Base-by-base conservation (phyloP, 345 rosid genomes). In the Hibiscus syriacus region DNA sequence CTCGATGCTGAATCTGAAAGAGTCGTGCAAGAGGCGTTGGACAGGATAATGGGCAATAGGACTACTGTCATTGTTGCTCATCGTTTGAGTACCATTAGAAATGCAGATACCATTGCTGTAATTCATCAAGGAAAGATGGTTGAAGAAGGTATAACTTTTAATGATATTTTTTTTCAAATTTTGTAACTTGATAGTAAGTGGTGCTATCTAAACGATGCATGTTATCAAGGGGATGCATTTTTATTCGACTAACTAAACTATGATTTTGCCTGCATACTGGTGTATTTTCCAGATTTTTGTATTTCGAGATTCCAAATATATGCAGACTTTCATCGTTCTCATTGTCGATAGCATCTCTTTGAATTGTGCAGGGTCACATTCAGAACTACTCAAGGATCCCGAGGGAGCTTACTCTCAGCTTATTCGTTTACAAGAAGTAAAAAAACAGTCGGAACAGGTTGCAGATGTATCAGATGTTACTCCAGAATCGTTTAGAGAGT, bases 321-420 rank as follows among this genome's bases (percentile, higher is more conserved):
- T n/a, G n/a, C n/a, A n/a, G 8, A 34, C 10, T 6, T 7, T 34
- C 39, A 36, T 36, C 11, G 39, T 8, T 27, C 48, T 43, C 8
- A 25, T 6, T 1, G 45, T 16, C 64, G 20, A 65, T 13, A 63
- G 32, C 49, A 22, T 9, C 20, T 17, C 12, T 50, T 20, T 2
- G 13, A 55, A 46, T 52, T 60, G 65, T 55, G 41, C 74, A 88
- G 90, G 92, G 8, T 81, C 92, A 23, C 98, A 92, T 66, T 76
- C 78, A 3, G 87, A 88, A 71, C 82, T 90, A 49, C 64, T 87
- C 17, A 17, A 45, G 74, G 93, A 92, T 78, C 86, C 90, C 1
- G 87, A 82, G 19, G 96, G 97, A 75, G 93, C 97, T 2, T 92
- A 90, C 70, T 80, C 97, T 65, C 96, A 90, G 72, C 93, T 90